phyloP scores from a whole-genome alignment of 2,329 filamentous ascomycete species.

The Aspergillaceae sp. region DNA sequence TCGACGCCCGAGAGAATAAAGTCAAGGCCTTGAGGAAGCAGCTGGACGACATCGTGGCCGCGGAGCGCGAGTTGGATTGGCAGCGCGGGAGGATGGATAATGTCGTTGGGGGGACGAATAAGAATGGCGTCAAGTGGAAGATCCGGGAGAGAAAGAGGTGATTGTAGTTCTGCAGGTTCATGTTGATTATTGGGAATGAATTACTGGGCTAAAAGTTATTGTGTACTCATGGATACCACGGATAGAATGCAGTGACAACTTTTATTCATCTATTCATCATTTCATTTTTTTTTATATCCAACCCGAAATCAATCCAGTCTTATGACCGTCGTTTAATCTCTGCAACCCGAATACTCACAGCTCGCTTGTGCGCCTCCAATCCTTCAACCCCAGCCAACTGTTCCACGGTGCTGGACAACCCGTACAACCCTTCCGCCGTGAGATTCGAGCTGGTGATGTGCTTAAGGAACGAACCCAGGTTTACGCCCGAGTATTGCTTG shows the following conservation, averaged over 20 bases:
- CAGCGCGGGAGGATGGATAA: constrained; percentile 56
- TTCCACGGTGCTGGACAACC: constrained; percentile 87
- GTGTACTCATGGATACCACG: constrained; percentile 1
- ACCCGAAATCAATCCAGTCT: neutral
- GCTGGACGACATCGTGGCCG: constrained; percentile 46
- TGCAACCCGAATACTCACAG: constrained; percentile 57
- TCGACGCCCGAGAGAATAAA: constrained; percentile 42
- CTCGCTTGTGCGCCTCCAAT: constrained; percentile 80
- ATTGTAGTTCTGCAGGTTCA: constrained; percentile 1
- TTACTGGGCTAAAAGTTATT: constrained; percentile 8
- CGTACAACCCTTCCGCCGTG: constrained; percentile 72
- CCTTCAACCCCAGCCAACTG: constrained; percentile 89
- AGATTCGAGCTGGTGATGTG: constrained; percentile 94
- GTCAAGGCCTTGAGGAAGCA: constrained; percentile 46
- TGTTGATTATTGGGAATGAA: too few species aligned
- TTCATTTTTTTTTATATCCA: neutral
- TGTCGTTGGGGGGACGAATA: constrained; percentile 53
- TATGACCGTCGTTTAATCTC: constrained; percentile 23
- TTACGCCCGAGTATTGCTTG: constrained; percentile 97
- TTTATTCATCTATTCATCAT: neutral
- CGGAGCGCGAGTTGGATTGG: constrained; percentile 49
- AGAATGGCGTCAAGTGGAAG: constrained; percentile 57
- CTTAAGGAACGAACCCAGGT: constrained; percentile 91
- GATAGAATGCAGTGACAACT: neutral
- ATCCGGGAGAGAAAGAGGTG: constrained; percentile 49